These are phyloP conservation scores for Calonectria hawksworthii DNA, from an alignment of 2,329 filamentous ascomycete genomes.

Conservation along the genomic window DNA sequence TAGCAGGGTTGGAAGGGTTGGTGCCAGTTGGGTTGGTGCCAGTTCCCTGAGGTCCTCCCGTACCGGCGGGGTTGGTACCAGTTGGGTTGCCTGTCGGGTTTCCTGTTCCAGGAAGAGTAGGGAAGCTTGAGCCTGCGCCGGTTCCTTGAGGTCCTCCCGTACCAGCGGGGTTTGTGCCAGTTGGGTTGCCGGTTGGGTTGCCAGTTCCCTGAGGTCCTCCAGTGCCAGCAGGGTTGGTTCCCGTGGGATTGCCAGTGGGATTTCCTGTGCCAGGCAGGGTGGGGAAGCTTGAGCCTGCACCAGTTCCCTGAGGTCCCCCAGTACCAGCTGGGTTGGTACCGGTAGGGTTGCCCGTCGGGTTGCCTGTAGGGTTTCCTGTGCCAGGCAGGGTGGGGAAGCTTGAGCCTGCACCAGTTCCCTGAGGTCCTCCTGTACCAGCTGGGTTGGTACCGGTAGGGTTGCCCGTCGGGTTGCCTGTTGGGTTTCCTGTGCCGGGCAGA, in stretches of 20 bases:
- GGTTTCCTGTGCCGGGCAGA: neutral
- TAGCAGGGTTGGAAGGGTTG: neutral
- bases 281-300: neutral
- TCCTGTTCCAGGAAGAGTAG: neutral
- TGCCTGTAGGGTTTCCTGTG: neutral
- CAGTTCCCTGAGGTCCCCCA: neutral
- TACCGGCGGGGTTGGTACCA: neutral
- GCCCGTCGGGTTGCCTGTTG: neutral
- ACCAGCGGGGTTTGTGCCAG: no score
- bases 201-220: neutral
- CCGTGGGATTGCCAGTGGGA: neutral
- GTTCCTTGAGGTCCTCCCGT: neutral
- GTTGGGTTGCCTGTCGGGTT: neutral
- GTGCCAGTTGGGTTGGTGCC: neutral
- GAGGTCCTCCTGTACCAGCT: neutral
- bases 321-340: neutral
- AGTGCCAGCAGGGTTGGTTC: neutral
- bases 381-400: neutral
- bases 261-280: neutral
- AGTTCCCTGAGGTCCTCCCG: neutral
- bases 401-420: neutral
- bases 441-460: neutral
- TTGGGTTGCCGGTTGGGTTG: no score
- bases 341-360: neutral
- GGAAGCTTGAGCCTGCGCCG: neutral